Evolutionary conservation across 768 basidiomycete genomes (phyloP), one percentile per base, ranked within the genome.

Genomic region (Psilocybe cyanescens): DNA sequence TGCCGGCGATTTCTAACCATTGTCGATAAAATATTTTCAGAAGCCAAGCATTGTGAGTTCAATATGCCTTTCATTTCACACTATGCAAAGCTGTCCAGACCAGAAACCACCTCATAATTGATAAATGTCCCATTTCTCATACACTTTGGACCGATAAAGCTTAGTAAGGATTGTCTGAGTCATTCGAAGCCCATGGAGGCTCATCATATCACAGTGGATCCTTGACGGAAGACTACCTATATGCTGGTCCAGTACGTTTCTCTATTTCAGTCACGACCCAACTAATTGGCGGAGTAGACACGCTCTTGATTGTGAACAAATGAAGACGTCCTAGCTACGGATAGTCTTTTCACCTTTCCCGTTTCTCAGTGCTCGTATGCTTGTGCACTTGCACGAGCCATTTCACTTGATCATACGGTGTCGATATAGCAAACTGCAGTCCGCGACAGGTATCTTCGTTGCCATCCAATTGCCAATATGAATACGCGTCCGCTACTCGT

Each of bases 261-360:
- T 50, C 47, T 12, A 24, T 37, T 8, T 5, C 31, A 19, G 30
- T 51, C 41, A 31, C 17, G 37, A 39, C 54, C 60, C 54, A 12
- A 47, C 12, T 29, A 60, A 55, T 11, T 60, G 59, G 59, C 60
- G 47, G 30, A 16, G 33, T 35, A 30, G 24, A 39, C 28, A 31
- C 19, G 47, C 28, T 28, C 55, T 19, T 17, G 28, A 49, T 44
- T 4, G 5, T 24, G 24, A 31, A 31, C 54, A 33, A 51, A 50
- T 24, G 29, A 55, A 14, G 50, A 44, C 11, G 8, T 28, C 50
- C 14, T 54, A 3, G 51, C 48, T 55, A 55, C 53, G 31, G 9
- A 8, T 39, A 7, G 33, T 24, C 46, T 37, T 50, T 44, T 39
- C 35, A 55, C n/a, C 16, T 44, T 33, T 56, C 16, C 8, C 3